phyloP scores from a whole-genome alignment of 768 basidiomycete species.

The Naganishia randhawae region DNA sequence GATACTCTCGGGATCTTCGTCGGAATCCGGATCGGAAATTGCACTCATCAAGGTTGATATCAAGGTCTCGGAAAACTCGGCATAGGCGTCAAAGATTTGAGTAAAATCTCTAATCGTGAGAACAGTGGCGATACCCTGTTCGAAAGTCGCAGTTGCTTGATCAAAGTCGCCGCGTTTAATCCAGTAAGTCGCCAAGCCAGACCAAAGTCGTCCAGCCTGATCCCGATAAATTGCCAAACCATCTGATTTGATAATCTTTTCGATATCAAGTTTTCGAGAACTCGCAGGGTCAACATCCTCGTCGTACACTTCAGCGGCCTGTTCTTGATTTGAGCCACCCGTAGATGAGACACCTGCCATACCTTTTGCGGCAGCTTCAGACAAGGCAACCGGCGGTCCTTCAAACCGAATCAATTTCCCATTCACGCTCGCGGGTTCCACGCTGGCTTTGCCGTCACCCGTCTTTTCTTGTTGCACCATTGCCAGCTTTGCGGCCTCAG shows the following conservation, averaged over 20 bases:
- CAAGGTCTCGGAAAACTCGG: constrained; percentile 85
- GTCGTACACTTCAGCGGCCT: constrained; percentile 55
- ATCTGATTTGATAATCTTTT: constrained; percentile 75
- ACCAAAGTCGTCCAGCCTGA: constrained; percentile 93
- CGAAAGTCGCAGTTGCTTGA: constrained; percentile 78
- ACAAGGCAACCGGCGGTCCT: constrained; percentile 61
- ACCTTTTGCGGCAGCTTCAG: constrained; percentile 50
- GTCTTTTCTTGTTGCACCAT: constrained; percentile 50
- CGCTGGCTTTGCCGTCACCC: constrained; percentile 41
- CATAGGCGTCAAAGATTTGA: constrained; percentile 94
- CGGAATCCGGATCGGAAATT: constrained; percentile 71
- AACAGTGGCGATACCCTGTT: constrained; percentile 74
- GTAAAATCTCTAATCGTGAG: constrained; percentile 95
- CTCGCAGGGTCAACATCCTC: constrained; percentile 79
- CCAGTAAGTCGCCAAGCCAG: constrained; percentile 95
- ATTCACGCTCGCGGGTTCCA: constrained; percentile 55
- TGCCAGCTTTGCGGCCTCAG: constrained; percentile 48
- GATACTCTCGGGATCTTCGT: constrained; percentile 70
- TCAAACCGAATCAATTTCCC: constrained; percentile 69
- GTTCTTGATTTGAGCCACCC: constrained; percentile 13
- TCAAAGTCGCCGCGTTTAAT: constrained; percentile 96
- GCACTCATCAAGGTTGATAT: constrained; percentile 85
- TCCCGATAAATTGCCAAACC: constrained; percentile 88
- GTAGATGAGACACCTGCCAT: constrained; percentile 47
- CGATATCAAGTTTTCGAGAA: constrained; percentile 72